These are phyloP conservation scores for Cunninghamia lanceolata DNA, from an alignment of 75 land plant species.

Conservation along the genomic window DNA sequence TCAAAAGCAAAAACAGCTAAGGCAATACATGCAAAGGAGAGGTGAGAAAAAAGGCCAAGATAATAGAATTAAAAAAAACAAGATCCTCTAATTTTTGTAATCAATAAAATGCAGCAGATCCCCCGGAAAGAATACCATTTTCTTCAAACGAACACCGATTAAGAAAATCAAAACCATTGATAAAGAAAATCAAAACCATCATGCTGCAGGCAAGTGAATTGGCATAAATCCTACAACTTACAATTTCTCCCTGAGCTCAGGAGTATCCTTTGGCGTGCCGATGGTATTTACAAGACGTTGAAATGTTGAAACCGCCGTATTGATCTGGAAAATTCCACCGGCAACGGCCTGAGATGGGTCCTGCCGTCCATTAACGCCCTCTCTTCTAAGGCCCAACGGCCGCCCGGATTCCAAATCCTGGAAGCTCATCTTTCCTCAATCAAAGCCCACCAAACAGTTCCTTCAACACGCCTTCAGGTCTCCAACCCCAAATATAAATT, in stretches of 20 bases:
- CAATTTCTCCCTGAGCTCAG: slow-evolving; percentile 34
- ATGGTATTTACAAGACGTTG: slow-evolving; percentile 72
- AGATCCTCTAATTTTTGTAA: background rate
- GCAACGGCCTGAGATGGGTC: slow-evolving; percentile 73
- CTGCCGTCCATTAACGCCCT: slow-evolving; percentile 18
- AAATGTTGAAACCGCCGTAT: slow-evolving; percentile 67
- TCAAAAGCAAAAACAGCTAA: background rate
- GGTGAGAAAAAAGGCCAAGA: background rate
- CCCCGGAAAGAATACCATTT: background rate
- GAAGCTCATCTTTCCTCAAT: slow-evolving; percentile 51
- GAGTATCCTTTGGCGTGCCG: slow-evolving; percentile 81
- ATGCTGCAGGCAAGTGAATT: background rate
- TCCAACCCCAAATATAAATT: too few relatives aligned
- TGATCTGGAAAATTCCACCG: slow-evolving; percentile 79
- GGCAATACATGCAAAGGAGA: background rate
- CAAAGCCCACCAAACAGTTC: background rate
- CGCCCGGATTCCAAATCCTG: slow-evolving; percentile 62
- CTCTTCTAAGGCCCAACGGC: slow-evolving; percentile 11
- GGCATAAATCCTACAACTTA: background rate
- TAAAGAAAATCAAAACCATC: background rate
- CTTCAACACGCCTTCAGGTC: background rate
- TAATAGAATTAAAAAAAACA: background rate
- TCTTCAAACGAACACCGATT: background rate
- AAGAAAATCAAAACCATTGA: background rate
- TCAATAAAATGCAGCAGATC: background rate